Evolutionary conservation across 2,329 filamentous ascomycete genomes (phyloP).

Genomic region (Pestalotiopsis sp.): DNA sequence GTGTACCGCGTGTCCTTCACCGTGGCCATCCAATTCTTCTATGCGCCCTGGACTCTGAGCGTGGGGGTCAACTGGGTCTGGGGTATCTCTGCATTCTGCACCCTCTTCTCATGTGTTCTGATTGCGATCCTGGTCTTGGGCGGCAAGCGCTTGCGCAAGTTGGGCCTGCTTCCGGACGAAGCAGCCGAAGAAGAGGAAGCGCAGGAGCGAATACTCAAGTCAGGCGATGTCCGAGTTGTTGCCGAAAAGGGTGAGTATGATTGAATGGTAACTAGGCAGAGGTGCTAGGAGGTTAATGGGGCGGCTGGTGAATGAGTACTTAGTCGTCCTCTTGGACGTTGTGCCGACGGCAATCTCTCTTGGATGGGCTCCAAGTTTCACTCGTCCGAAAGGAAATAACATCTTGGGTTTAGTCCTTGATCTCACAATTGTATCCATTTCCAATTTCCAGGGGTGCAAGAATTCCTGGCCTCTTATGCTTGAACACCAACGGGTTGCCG

Average conservation of each 20-base stretch:
- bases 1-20: background rate
- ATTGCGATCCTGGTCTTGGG: background rate
- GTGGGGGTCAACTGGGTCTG: slow-evolving; percentile 2
- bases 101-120: background rate
- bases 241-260: background rate
- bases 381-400: too few relatives aligned
- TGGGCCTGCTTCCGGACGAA: background rate
- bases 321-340: too few relatives aligned
- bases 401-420: too few relatives aligned
- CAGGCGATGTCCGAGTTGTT: background rate
- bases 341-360: too few relatives aligned
- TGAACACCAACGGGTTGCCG: too few relatives aligned
- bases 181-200: background rate
- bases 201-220: background rate
- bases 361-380: too few relatives aligned
- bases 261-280: background rate
- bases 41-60: background rate
- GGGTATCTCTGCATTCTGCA: background rate
- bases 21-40: slow-evolving; percentile 1
- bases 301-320: background rate
- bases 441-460: too few relatives aligned
- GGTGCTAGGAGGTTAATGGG: background rate
- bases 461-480: too few relatives aligned
- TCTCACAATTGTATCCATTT: too few relatives aligned
- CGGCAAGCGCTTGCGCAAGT: background rate